phyloP scores from a whole-genome alignment of 2,329 filamentous ascomycete genomes.

The Botrytis hyacinthi region DNA sequence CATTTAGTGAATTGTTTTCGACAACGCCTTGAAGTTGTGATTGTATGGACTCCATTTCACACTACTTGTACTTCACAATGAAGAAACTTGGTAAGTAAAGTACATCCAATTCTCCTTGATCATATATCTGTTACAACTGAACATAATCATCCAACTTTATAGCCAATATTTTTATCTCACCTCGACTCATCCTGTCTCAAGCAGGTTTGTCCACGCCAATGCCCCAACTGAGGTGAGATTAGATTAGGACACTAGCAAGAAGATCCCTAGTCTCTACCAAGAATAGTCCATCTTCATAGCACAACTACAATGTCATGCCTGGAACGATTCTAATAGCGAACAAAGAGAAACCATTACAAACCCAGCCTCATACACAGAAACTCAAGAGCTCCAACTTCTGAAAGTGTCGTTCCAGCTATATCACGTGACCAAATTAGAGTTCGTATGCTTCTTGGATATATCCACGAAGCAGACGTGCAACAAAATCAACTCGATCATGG shows the following conservation, averaged over 20 bases:
- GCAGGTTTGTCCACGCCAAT: background rate
- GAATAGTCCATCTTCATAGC: background rate
- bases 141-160: background rate
- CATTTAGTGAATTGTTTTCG: background rate
- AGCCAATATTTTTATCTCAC: background rate
- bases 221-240: background rate
- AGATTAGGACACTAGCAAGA: background rate
- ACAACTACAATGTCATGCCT: accelerated
- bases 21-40: too few relatives aligned
- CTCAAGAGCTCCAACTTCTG: background rate
- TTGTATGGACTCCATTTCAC: background rate
- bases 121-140: background rate
- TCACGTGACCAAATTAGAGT: background rate
- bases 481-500: background rate
- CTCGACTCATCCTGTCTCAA: background rate
- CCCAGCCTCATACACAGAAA: background rate
- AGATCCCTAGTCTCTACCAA: background rate
- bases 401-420: background rate
- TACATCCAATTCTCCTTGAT: background rate
- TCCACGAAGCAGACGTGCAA: background rate
- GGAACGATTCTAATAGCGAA: background rate
- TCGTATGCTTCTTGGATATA: background rate
- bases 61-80: background rate
- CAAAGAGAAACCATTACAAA: background rate
- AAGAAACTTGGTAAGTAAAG: background rate